Base-by-base conservation (phyloP, 768 basidiomycete genomes). In the Macrolepiota dolichaula region DNA sequence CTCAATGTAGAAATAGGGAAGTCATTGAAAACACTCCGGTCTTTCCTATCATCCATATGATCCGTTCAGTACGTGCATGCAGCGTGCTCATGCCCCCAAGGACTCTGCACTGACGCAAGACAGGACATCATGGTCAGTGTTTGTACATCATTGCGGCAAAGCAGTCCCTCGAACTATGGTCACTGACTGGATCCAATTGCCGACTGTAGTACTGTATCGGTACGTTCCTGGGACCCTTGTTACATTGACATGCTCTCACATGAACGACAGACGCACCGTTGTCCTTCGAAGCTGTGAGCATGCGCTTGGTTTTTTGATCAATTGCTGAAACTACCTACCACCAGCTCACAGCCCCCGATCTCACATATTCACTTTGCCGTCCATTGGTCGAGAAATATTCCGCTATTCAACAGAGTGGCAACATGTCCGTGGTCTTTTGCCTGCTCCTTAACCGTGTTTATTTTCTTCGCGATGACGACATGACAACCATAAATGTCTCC, bases 331-430 rank as follows among this genome's bases (percentile, higher is more conserved):
- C 57, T 40, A 46, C 11, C 27, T 57, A 55, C 15, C 24, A 24
- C 38, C 72, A 96, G 88, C 78, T 97, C 49, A 83, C 82, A 1
- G 87, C 89, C 1, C 92, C 96, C 1, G 96, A 98, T 71, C 81
- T 95, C 37, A 94, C 91, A 1, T 97, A 97, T 70, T 90, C 92
- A 1, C 87, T 98, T 63, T 80, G 96, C 57, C 89, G 87, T 38
- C 96, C 96, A 0, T 80, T 98, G 35, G 84, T 88, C 51, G 91
- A 95, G 61, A 96, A 95, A 75, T 97, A 97, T 72, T 76, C 83
- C 32, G 79, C 80, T 10, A 75, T 94, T 52, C 90, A 92, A 69
- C 81, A 78, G 27, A 70, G 78, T 49, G 88, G 89, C 25, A 98
- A 97, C 74, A 85, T 88, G 70, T 86, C 94, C 4, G 77, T 93